phyloP scores from a whole-genome alignment of 495 filamentous ascomycete species.

The Trichoderma virens region DNA sequence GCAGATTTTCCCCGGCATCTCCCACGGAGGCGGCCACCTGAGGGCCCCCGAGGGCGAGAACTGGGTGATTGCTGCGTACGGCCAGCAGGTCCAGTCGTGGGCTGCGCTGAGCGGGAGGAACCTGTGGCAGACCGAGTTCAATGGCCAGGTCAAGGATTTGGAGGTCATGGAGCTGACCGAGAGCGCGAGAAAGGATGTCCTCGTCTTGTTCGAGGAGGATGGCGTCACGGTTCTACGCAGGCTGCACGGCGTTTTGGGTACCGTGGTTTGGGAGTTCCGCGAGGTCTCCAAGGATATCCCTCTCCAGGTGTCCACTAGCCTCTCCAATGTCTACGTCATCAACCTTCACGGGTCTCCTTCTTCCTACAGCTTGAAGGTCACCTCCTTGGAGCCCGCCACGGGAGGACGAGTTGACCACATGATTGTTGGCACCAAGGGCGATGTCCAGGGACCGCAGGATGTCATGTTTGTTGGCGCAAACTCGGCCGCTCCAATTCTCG shows the following conservation, averaged over 20 bases:
- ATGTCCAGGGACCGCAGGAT: slow-evolving; percentile 56
- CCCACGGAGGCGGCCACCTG: slow-evolving; percentile 46
- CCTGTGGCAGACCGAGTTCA: slow-evolving; percentile 59
- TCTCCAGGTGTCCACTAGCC: slow-evolving; percentile 70
- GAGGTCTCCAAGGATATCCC: slow-evolving; percentile 63
- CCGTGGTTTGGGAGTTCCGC: slow-evolving; percentile 66
- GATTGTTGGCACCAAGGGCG: slow-evolving; percentile 61
- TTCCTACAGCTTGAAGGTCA: slow-evolving; percentile 66
- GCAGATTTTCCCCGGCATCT: slow-evolving; percentile 36
- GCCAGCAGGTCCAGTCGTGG: slow-evolving; percentile 67
- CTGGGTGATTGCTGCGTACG: slow-evolving; percentile 63
- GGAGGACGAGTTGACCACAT: slow-evolving; percentile 61
- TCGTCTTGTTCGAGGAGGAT: slow-evolving; percentile 57
- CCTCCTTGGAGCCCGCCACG: slow-evolving; percentile 59
- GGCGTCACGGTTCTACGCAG: slow-evolving; percentile 54
- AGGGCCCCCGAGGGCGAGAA: slow-evolving; percentile 66
- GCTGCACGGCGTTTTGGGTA: slow-evolving; percentile 65
- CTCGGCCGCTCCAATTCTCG: slow-evolving; percentile 71
- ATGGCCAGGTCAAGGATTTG: slow-evolving; percentile 60
- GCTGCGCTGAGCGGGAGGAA: slow-evolving; percentile 71
- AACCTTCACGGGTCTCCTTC: slow-evolving; percentile 60
- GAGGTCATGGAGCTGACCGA: slow-evolving; percentile 71
- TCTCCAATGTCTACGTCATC: slow-evolving; percentile 67
- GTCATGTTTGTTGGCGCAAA: slow-evolving; percentile 78
- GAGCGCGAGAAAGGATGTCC: slow-evolving; percentile 55